A percentile compares a stretch with the other conserved stretches of the same genome.
Conservation (phyloP, 345 rosid genomes). For the Geranium brycei region DNA sequence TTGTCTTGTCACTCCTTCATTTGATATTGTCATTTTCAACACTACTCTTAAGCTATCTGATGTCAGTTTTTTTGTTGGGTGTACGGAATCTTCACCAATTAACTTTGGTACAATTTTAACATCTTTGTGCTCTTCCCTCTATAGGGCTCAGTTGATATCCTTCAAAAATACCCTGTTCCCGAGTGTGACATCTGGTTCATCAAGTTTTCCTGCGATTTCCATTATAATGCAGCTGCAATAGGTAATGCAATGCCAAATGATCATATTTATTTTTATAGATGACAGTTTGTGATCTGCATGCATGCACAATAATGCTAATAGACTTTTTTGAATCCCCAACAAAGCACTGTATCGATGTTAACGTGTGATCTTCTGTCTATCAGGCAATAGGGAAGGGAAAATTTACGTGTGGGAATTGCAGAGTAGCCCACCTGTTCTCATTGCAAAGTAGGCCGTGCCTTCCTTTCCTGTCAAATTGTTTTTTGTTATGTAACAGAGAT, state of each 20-base stretch:
- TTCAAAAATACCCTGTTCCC: constrained; percentile 83
- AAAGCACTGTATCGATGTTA: neutral
- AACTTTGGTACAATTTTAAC: neutral
- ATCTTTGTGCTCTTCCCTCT: constrained; percentile 3
- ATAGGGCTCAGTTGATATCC: constrained; percentile 80
- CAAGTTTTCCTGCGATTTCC: constrained; percentile 87
- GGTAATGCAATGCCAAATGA: constrained; percentile 27
- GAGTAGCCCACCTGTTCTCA: constrained; percentile 88
- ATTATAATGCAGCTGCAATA: constrained; percentile 58
- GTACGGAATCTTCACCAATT: neutral
- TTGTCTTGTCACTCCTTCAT: constrained; percentile 3
- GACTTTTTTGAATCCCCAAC: neutral
- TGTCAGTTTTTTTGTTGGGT: neutral
- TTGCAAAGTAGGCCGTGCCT: constrained; percentile 40
- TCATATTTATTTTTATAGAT: neutral
- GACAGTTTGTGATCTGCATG: neutral
- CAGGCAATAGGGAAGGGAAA: constrained; percentile 96
- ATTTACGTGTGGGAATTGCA: constrained; percentile 89
- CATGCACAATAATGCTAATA: neutral
- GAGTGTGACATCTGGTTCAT: constrained; percentile 95
- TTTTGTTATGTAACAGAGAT: neutral
- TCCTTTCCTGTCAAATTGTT: neutral
- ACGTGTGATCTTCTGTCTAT: constrained; percentile 3
- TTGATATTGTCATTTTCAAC: neutral
- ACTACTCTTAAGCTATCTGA: too few relatives aligned